Evolutionary conservation across 75 land plant genomes (phyloP).

Genomic region (Sequoiadendron giganteum): DNA sequence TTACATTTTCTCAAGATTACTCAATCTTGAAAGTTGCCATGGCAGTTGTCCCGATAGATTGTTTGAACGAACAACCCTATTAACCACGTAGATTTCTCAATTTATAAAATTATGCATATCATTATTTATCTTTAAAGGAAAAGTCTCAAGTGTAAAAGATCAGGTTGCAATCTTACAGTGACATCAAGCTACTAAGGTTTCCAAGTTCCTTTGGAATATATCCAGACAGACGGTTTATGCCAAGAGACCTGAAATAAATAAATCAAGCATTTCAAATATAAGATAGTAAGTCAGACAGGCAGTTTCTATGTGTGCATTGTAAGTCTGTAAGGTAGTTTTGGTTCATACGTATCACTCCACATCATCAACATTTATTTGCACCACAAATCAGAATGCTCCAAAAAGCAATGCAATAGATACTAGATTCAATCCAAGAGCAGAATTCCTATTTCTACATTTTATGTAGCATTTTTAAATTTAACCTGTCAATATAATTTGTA

Average conservation of each 20-base stretch:
- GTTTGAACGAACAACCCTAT: not conserved
- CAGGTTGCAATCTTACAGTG: constrained; percentile 23
- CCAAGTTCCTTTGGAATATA: constrained; percentile 57
- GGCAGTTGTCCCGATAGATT: not conserved
- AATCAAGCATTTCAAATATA: not conserved
- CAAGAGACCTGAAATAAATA: constrained; percentile 49
- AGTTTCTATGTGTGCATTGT: not conserved
- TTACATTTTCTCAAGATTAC: not conserved
- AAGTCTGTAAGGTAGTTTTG: not conserved
- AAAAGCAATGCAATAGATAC: not conserved
- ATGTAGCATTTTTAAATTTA: not conserved
- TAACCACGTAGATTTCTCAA: not conserved
- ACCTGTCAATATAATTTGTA: not conserved
- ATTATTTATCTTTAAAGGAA: not conserved
- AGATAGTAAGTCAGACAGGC: not conserved
- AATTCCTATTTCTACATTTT: not conserved
- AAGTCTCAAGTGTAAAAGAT: not conserved
- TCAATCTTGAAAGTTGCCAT: not conserved
- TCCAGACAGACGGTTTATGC: constrained; percentile 64
- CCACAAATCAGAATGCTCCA: not conserved
- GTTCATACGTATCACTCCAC: not conserved
- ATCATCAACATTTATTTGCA: not conserved
- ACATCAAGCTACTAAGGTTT: constrained; percentile 42
- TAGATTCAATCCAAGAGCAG: not conserved
- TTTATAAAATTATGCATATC: not conserved